Evolutionary conservation across 805 yeast species (phyloP), one percentile per base, ranked within the genome.

Genomic region (Ascoidea rubescens): DNA sequence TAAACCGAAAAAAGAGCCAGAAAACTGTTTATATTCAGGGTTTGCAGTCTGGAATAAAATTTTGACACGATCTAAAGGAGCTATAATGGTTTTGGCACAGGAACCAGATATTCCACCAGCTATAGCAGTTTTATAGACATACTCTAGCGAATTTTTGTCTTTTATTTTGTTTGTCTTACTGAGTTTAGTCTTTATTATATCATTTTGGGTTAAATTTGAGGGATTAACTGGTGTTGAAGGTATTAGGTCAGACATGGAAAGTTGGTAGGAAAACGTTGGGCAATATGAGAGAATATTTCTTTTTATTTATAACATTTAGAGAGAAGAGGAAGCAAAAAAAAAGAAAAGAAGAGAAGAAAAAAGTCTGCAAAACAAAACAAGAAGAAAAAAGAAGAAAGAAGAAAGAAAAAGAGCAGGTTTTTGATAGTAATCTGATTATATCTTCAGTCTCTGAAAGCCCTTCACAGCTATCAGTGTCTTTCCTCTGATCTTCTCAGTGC

Each of bases 71-170:
- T 93, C 99, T 53, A 93, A 67, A 1, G 99, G 99, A 0, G 99
- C 99, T 47, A 93, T 87, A 52, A 90, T 71, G 0, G 98, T 88
- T 62, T 93, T 93, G 2, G 96, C 98, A n/a, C 93, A 87, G 51
- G 89, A 80, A 1, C 99, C 99, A 0, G 98, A 96, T 3, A 87
- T 59, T 2, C 99, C 99, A 17, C 99, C 99, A 0, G 99, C 95
- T 0, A 89, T 57, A 0, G 96, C 99, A 21, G 95, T 83, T 56
- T 88, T 74, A 44, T 87, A 54, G 16, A 93, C 80, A 66, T 91
- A 93, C 54, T 86, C 91, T 32, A 82, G 57, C 4, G 88, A 80
- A 51, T 78, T 84, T 59, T 84, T 87, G 61, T 86, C 83, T 10
- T 37, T 37, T 37, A 21, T 21, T 21, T 21, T 21, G 28, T 21